These are phyloP conservation scores for Yamadazyma phyllophila DNA, from an alignment of 805 yeast species.

Conservation along the genomic window DNA sequence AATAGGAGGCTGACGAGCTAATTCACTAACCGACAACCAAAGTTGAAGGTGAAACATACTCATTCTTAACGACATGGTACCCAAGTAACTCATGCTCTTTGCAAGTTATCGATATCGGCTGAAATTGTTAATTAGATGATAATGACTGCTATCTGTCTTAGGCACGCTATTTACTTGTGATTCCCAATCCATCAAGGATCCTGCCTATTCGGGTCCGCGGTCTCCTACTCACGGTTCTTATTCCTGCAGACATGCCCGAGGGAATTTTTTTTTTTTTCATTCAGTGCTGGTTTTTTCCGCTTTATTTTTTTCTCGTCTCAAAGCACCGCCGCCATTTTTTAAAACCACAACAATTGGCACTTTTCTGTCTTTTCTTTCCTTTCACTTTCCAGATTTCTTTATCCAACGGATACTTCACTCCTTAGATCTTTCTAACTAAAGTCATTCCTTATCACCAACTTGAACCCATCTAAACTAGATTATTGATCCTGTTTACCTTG, in stretches of 20 bases:
- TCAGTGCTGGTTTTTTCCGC: slow-evolving; percentile 5
- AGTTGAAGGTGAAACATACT: background rate
- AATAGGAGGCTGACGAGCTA: background rate
- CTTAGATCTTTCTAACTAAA: slow-evolving; percentile 10
- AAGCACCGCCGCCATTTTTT: slow-evolving; percentile 7
- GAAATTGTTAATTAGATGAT: background rate
- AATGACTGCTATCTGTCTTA: background rate
- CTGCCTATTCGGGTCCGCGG: slow-evolving; percentile 6
- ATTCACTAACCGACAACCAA: background rate
- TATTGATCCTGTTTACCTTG: background rate
- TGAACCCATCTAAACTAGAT: background rate
- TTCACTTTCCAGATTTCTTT: background rate
- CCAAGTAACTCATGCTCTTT: no score
- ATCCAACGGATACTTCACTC: slow-evolving; percentile 2
- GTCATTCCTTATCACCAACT: slow-evolving; percentile 11
- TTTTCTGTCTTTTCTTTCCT: slow-evolving; percentile 1
- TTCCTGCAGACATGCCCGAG: slow-evolving; percentile 1
- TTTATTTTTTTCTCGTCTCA: background rate
- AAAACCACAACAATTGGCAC: slow-evolving; percentile 13
- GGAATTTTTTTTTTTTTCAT: background rate
- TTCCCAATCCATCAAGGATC: slow-evolving; percentile 5
- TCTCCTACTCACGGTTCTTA: background rate
- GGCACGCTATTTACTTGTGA: background rate
- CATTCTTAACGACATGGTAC: no score
- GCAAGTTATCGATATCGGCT: no score